Conservation (phyloP, 352 stramenopile species). For the Aphanomyces cochlioides region DNA sequence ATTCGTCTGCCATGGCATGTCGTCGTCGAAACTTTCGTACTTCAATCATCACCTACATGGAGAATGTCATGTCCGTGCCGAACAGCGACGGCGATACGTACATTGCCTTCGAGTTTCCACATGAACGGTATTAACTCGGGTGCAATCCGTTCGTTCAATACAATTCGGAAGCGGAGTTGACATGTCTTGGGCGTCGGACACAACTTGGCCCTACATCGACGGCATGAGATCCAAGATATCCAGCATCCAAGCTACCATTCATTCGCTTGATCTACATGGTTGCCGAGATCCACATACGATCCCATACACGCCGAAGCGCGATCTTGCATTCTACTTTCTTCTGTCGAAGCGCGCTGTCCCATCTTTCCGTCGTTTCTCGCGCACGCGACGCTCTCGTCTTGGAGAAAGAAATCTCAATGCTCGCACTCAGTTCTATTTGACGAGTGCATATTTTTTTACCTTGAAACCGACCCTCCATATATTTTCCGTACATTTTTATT, state of each 20-base stretch:
- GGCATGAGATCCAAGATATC: not conserved
- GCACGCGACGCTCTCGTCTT: not conserved
- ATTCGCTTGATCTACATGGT: slow-evolving; percentile 69
- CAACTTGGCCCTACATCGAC: slow-evolving; percentile 45
- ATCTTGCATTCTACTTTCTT: slow-evolving; percentile 71
- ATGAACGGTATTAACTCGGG: slow-evolving; percentile 65
- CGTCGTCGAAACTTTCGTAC: slow-evolving; percentile 65
- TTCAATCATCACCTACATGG: slow-evolving; percentile 46
- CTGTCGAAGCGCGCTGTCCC: slow-evolving; percentile 57
- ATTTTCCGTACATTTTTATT: not conserved
- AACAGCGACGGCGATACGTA: slow-evolving; percentile 29
- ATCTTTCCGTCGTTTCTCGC: slow-evolving; percentile 35
- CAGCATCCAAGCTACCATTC: slow-evolving; percentile 48
- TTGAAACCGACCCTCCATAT: slow-evolving; percentile 4
- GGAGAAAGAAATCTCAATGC: slow-evolving; percentile 10
- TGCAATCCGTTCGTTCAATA: slow-evolving; percentile 60
- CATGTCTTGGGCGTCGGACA: slow-evolving; percentile 74
- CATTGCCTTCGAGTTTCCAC: slow-evolving; percentile 64
- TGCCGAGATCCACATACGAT: slow-evolving; percentile 65
- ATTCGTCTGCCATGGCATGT: slow-evolving; percentile 18
- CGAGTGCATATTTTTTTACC: slow-evolving; percentile 10
- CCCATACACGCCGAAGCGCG: slow-evolving; percentile 63
- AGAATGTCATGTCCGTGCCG: not conserved
- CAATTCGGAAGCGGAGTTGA: slow-evolving; percentile 65
- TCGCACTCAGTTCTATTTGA: slow-evolving; percentile 3